phyloP scores from a whole-genome alignment of 305 asterid species.

The Fraxinus baroniana region DNA sequence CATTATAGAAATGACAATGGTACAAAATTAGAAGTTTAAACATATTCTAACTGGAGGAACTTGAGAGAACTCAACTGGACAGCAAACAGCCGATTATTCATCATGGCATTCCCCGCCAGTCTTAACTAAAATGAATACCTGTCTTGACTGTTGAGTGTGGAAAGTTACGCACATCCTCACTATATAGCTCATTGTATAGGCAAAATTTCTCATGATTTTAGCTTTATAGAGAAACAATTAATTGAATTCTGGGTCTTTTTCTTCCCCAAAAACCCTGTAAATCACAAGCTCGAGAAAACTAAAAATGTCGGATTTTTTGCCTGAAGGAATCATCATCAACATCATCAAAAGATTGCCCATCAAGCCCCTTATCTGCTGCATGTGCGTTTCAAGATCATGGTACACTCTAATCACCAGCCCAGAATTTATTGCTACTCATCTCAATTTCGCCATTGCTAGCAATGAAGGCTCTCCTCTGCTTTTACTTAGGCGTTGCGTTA shows the following conservation, averaged over 20 bases:
- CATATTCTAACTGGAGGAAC: too few relatives aligned
- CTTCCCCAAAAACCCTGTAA: not conserved
- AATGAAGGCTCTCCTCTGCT: conserved; percentile 13
- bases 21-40: too few relatives aligned
- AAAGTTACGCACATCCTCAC: not conserved
- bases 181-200: not conserved
- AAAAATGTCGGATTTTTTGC: conserved; percentile 37
- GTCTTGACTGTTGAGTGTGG: too few relatives aligned
- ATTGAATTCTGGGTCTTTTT: not conserved
- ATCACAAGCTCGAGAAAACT: not conserved
- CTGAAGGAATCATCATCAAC: conserved; percentile 37
- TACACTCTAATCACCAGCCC: conserved; percentile 38
- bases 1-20: too few relatives aligned
- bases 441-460: conserved; percentile 14
- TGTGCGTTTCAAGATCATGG: conserved; percentile 53
- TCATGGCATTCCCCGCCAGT: too few relatives aligned
- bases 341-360: conserved; percentile 43
- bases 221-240: not conserved
- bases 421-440: conserved; percentile 41
- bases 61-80: too few relatives aligned
- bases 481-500: conserved; percentile 34
- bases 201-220: not conserved
- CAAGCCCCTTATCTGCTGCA: conserved; percentile 40
- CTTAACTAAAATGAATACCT: not conserved
- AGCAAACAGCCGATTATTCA: too few relatives aligned